phyloP scores from a whole-genome alignment of 2,329 filamentous ascomycete species.

The Xylaria sp. region DNA sequence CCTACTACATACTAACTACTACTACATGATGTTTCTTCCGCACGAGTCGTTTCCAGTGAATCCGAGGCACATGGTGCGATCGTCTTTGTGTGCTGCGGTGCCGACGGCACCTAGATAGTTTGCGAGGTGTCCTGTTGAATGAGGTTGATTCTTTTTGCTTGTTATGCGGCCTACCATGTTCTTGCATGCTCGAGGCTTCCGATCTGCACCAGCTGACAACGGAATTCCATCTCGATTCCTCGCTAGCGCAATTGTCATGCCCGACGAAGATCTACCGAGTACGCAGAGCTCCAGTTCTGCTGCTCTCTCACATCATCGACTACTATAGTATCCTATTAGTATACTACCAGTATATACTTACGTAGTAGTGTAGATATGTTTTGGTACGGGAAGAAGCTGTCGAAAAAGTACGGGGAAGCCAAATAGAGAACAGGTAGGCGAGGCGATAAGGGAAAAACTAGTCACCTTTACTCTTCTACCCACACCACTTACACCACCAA shows the following conservation, averaged over 20 bases:
- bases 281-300: background rate
- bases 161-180: slow-evolving; percentile 16
- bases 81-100: background rate
- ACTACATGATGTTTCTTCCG: slow-evolving; percentile 12
- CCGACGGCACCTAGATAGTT: background rate
- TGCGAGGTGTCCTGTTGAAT: background rate
- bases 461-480: too few relatives aligned
- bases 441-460: too few relatives aligned
- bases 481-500: too few relatives aligned
- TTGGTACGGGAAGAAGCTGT: too few relatives aligned
- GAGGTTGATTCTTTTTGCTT: slow-evolving; percentile 1
- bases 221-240: background rate
- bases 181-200: slow-evolving; percentile 11
- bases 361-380: too few relatives aligned
- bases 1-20: too few relatives aligned
- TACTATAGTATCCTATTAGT: background rate
- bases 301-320: background rate
- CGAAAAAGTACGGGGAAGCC: too few relatives aligned
- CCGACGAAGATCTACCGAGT: slow-evolving; percentile 3
- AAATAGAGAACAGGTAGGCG: too few relatives aligned
- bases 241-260: background rate
- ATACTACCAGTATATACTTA: background rate
- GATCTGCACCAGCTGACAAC: slow-evolving; percentile 22
- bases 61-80: slow-evolving; percentile 4
- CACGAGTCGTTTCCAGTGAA: background rate